Conservation (phyloP, 83 land plant genomes). For the Picea abies region DNA sequence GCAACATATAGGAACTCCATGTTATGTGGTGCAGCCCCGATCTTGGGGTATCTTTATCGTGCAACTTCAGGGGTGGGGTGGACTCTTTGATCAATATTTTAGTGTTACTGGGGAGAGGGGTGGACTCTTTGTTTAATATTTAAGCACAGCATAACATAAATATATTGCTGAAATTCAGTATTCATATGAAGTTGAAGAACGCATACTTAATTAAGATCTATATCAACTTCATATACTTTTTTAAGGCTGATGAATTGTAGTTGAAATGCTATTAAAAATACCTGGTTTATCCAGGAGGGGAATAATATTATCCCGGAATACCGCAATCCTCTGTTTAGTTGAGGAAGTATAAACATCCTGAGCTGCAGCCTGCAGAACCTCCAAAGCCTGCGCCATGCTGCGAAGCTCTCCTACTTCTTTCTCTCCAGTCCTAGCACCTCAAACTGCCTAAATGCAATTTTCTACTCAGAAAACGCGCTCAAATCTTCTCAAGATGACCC, state of each 20-base stretch:
- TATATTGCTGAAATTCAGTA: not conserved
- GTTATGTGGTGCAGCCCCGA: too few species aligned
- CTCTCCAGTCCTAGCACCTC: not conserved
- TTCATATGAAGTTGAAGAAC: not conserved
- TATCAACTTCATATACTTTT: conserved; percentile 3
- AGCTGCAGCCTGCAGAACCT: conserved; percentile 44
- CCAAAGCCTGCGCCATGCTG: conserved; percentile 40
- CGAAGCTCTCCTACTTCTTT: not conserved
- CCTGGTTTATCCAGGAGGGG: conserved; percentile 23
- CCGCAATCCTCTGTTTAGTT: conserved; percentile 62
- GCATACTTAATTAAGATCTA: not conserved
- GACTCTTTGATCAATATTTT: not conserved
- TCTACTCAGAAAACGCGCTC: not conserved
- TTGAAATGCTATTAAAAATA: not conserved
- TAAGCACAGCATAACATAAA: not conserved
- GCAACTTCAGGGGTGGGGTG: not conserved
- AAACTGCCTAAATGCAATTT: not conserved
- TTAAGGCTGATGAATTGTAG: not conserved
- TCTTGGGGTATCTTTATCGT: not conserved
- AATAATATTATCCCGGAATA: conserved; percentile 55
- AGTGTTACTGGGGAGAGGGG: not conserved
- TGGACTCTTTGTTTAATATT: not conserved
- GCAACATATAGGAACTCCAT: not conserved
- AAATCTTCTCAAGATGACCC: not conserved
- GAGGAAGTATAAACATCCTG: conserved; percentile 68